Base-by-base conservation (phyloP, 1,139 yeast species). In the Zygoascus hellenicus region DNA sequence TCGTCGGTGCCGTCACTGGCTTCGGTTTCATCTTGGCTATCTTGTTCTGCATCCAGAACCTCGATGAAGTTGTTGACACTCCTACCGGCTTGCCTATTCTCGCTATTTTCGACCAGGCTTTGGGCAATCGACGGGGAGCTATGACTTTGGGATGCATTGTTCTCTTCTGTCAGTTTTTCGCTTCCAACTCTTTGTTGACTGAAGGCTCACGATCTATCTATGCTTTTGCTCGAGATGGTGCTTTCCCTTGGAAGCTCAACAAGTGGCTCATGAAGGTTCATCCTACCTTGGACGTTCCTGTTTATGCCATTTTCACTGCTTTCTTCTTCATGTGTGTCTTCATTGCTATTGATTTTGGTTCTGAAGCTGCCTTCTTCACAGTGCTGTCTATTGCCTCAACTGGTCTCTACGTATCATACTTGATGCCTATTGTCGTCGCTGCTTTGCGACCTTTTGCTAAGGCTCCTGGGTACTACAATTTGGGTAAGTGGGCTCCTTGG, bases 371-470 rank as follows among this genome's bases (percentile, higher is more conserved):
- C 0, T 84, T 86, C 67, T 83, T 83, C 64, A 88, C 95, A 3
- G 86, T 87, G 63, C 76, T 87, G 69, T 94, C 95, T 0, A 83
- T 92, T 9, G 85, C 94, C 9, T 94, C 87, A 1, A 75, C 86
- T 38, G 78, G 90, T 6, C 69, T 86, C 51, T 81, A 89, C 46
- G 72, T 84, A 22, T 89, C 95, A 1, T 84, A 88, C 57, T 81
- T 88, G 3, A 77, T 87, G 11, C 95, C 96, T 2, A 81, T 86
- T 34, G 59, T 82, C 1, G 54, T 52, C n/a, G 72, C 83, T 28
- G 75, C 81, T 17, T 73, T 86, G 42, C 42, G 51, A 34, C 46
- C 48, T 15, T n/a, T 34, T 15, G 45, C 46, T 22, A 54, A 51
- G 33, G 74, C 75, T 56, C 89, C 89, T 37, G 83, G 92, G 0